Conservation (phyloP, 176 grass and related monocot species). For the Lolium perenne region DNA sequence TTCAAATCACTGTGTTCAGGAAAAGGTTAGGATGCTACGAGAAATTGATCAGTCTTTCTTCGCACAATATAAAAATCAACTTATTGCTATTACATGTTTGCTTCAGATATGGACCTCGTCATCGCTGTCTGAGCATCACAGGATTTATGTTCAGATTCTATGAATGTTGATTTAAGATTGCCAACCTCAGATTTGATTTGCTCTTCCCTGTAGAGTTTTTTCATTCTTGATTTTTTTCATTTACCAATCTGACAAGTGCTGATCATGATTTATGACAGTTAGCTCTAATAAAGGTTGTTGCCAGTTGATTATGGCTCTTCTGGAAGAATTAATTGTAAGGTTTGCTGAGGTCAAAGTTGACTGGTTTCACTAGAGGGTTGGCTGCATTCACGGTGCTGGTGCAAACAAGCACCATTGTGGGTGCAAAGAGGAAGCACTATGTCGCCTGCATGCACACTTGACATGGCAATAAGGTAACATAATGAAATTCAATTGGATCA, state of each 20-base stretch:
- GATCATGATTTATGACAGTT: conserved; percentile 17
- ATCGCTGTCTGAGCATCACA: not conserved
- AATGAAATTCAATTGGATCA: not conserved
- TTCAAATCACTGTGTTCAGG: not conserved
- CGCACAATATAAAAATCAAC: not conserved
- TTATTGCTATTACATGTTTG: not conserved
- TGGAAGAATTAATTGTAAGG: conserved; percentile 2
- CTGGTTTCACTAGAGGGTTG: not conserved
- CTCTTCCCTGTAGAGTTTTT: not conserved
- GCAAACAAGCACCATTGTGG: too few relatives aligned
- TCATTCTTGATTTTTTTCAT: conserved; percentile 34
- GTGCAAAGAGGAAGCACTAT: too few relatives aligned
- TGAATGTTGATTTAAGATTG: conserved; percentile 14
- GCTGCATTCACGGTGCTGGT: not conserved
- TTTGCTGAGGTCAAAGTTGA: not conserved
- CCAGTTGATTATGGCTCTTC: not conserved
- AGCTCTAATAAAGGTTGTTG: not conserved
- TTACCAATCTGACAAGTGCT: conserved; percentile 36
- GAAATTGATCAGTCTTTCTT: not conserved
- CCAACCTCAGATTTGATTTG: not conserved
- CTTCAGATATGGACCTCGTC: not conserved
- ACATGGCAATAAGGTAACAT: not conserved
- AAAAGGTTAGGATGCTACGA: not conserved
- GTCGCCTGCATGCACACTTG: not conserved
- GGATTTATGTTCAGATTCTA: not conserved